Conservation (phyloP, 2,329 filamentous ascomycete species). For the Ramularia endophylla region DNA sequence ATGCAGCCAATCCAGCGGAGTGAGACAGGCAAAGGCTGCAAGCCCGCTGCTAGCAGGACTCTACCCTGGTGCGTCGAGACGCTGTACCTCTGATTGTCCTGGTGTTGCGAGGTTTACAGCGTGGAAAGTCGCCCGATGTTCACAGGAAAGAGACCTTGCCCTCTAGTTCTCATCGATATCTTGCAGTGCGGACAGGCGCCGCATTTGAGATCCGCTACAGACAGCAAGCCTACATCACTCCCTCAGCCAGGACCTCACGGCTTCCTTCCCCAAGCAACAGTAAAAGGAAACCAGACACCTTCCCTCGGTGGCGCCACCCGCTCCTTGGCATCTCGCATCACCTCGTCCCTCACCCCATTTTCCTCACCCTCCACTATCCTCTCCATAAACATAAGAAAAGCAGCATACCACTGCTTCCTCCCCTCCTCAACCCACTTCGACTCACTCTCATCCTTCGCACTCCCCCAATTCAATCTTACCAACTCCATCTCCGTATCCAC, state of each 20-base stretch:
- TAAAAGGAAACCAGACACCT: background rate
- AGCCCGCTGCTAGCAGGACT: too few species aligned
- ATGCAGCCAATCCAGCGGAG: too few species aligned
- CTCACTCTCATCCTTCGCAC: background rate
- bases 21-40: too few species aligned
- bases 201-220: too few species aligned
- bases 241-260: conserved; percentile 2
- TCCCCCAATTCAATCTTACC: background rate
- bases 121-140: too few species aligned
- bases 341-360: background rate
- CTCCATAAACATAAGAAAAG: background rate
- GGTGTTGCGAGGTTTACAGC: too few species aligned
- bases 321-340: background rate
- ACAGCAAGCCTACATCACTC: too few species aligned
- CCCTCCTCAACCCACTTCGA: background rate
- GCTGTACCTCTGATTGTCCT: too few species aligned
- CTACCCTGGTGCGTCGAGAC: too few species aligned
- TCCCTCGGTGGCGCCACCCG: background rate
- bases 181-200: too few species aligned
- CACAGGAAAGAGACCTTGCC: too few species aligned
- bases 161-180: too few species aligned
- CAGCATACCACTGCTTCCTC: background rate
- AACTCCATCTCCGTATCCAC: background rate
- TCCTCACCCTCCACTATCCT: background rate
- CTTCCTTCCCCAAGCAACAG: background rate